Evolutionary conservation across 2,329 filamentous ascomycete species (phyloP), one percentile per base, ranked within the genome.

Genomic region (Emmonsia crescens): DNA sequence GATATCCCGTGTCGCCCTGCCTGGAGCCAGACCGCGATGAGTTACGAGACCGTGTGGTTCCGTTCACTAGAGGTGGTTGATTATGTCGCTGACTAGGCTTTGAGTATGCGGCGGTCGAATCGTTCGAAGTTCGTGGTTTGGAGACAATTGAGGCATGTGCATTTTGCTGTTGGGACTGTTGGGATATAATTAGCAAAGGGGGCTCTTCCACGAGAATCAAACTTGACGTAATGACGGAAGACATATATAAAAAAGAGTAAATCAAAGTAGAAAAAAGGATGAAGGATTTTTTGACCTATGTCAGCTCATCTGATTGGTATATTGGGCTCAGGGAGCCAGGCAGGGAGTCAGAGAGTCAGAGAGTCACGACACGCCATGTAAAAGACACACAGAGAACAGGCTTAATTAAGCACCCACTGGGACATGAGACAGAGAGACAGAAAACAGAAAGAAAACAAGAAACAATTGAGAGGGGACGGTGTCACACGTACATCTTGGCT

Each of bases 111-210:
- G 66, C 68, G 63, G 61, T 69, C 27, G 74, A 76, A 62, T 77
- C 74, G 59, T 73, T 71, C 62, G 75, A 77, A 52, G 70, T 70
- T 51, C 73, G 73, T 62, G 69, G 67, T 62, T 71, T 74, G 21
- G 33, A 42, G 24, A 70, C 68, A 46, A 68, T 67, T 67, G 38
- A 29, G n/a, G 31, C 27, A 44, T 54, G 46, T 62, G 57, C 55
- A 62, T 62, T 48, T 51, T 61, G 51, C 21, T 61, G 57, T 49
- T 61, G n/a, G 33, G 42, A 31, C 21, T 57, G 55, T 44, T 40
- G 24, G 55, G 55, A 31, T 44, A 21, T 9, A 42, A 38, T 57
- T 44, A 57, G 55, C 55, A 5, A 42, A 38, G 16, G 52, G 16
- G 52, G 3, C 3, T 46, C 19, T 44, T 29, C 24, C 38, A 42